Base-by-base conservation (phyloP, 805 yeast genomes). In the Candida ficus region DNA sequence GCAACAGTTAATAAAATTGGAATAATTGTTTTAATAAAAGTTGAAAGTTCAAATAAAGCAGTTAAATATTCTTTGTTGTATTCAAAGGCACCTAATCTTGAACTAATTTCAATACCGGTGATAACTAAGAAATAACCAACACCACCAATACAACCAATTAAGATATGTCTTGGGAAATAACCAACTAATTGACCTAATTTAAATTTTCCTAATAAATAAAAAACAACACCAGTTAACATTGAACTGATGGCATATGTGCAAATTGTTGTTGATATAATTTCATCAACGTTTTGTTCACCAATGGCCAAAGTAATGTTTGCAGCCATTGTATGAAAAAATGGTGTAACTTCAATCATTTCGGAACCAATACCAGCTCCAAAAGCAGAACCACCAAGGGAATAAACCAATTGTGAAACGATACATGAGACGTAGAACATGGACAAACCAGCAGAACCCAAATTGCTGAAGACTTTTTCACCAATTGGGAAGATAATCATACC, bases 281-380 rank as follows among this genome's bases (percentile, higher is more conserved):
- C 78, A 10, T 71, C 73, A 29, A 67, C 62, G 19, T 66, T 60
- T 3, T 65, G 67, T 10, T 63, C 71, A 8, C 81, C 81, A 53
- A 86, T 68, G 18, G 71, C 67, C 3, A 62, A 57, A 59, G 81
- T 67, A 36, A 93, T 80, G 12, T 81, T 67, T 21, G 75, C 67
- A 1, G 97, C 97, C 95, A 93, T 90, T 3, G 95, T 74, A 57
- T 93, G 99, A 68, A 91, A 91, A 60, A 93, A 93, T 2, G 99
- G 99, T 2, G 96, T 95, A n/a, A 93, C 88, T 61, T 93, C 99
- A 49, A 93, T 93, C 99, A 93, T 93, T 64, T 93, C 98, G 4
- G 96, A 85, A 1, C 99, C 99, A 33, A 91, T 79, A n/a, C 95
- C 96, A 2, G 89, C 74, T 46, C 78, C 78, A 66, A 93, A 91